Conservation (phyloP, 75 land plant genomes). For the Selaginella moellendorffii region DNA sequence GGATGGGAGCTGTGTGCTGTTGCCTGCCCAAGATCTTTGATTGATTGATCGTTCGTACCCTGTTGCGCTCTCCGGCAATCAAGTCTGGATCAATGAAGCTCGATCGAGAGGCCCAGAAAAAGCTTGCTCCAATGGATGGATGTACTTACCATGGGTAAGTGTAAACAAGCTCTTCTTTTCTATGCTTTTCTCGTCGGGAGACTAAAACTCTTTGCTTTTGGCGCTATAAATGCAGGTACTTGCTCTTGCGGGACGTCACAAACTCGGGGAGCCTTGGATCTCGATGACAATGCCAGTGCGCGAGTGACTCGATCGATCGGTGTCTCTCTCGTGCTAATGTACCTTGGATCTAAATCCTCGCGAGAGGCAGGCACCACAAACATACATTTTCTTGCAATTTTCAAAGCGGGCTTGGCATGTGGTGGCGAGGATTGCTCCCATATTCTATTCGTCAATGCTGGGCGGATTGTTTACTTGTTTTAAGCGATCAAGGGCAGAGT, state of each 20-base stretch:
- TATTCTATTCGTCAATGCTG: not conserved
- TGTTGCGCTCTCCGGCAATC: not conserved
- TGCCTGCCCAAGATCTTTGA: too few relatives aligned
- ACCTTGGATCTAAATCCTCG: not conserved
- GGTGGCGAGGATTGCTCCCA: not conserved
- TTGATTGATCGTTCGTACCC: too few relatives aligned
- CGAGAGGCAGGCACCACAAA: not conserved
- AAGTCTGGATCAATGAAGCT: not conserved
- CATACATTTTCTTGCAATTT: not conserved
- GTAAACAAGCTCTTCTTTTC: not conserved
- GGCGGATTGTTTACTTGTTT: not conserved
- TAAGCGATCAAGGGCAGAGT: not conserved
- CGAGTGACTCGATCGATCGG: not conserved
- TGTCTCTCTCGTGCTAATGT: not conserved
- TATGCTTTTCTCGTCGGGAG: not conserved
- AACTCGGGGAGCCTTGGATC: too few relatives aligned
- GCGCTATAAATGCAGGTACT: not conserved
- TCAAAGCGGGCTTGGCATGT: not conserved
- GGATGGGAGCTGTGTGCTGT: too few relatives aligned
- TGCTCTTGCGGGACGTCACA: too few relatives aligned
- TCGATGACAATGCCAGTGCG: too few relatives aligned
- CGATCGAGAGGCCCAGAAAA: too few relatives aligned
- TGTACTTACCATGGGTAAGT: not conserved
- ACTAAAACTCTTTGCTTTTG: too few relatives aligned
- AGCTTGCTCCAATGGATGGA: too few relatives aligned